A percentile compares a stretch with the other conserved stretches of the same genome.
phyloP scores from a whole-genome alignment of 208 protist species.

The Trypanosoma melophagium region DNA sequence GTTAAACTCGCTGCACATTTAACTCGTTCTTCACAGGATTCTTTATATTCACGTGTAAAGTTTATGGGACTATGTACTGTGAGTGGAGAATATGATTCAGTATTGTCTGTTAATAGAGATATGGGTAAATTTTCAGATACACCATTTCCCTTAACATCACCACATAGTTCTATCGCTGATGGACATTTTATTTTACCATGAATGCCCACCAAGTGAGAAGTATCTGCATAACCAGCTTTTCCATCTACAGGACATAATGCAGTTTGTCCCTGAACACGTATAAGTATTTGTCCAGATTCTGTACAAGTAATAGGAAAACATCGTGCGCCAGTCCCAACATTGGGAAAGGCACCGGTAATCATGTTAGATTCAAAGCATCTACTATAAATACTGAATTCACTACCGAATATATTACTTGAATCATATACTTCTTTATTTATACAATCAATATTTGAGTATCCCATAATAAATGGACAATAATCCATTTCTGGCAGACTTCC shows the following conservation, averaged over 20 bases:
- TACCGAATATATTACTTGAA: slow-evolving; percentile 38
- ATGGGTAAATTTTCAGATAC: slow-evolving; percentile 9
- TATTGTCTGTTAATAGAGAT: not conserved
- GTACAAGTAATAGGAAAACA: slow-evolving; percentile 56
- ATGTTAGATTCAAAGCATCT: slow-evolving; percentile 52
- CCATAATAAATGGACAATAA: slow-evolving; percentile 46
- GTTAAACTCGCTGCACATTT: slow-evolving; percentile 16
- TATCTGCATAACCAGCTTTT: slow-evolving; percentile 34
- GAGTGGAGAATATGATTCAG: not conserved
- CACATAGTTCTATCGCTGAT: slow-evolving; percentile 1
- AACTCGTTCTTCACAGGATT: slow-evolving; percentile 11
- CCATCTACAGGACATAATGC: slow-evolving; percentile 41
- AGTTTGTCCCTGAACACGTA: slow-evolving; percentile 53
- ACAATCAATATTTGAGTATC: slow-evolving; percentile 39
- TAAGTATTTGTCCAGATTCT: slow-evolving; percentile 28
- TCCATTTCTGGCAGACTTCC: slow-evolving; percentile 44
- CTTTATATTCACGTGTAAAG: not conserved
- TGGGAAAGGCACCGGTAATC: slow-evolving; percentile 33
- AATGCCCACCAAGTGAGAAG: slow-evolving; percentile 35
- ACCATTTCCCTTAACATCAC: not conserved
- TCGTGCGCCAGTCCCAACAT: slow-evolving; percentile 16
- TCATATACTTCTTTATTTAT: slow-evolving; percentile 3
- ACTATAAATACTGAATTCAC: slow-evolving; percentile 33
- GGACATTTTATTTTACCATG: slow-evolving; percentile 35
- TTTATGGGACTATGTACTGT: not conserved